phyloP scores from a whole-genome alignment of 2,329 filamentous ascomycete species.

The Alternaria arborescens region DNA sequence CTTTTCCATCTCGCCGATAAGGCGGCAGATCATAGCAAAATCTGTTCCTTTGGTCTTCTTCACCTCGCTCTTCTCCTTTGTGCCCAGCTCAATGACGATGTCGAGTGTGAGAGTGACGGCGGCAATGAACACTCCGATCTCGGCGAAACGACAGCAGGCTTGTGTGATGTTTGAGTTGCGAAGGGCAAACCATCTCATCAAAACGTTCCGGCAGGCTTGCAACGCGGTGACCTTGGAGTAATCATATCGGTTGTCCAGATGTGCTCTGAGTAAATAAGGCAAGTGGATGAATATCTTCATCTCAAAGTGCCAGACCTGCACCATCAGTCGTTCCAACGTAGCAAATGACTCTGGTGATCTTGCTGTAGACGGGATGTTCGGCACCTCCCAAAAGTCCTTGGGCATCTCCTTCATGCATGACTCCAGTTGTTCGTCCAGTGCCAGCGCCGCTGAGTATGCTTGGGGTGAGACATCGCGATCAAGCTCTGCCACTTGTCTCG shows the following conservation, averaged over 20 bases:
- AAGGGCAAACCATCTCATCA: slow-evolving; percentile 50
- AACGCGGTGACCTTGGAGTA: slow-evolving; percentile 47
- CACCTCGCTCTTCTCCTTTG: slow-evolving; percentile 45
- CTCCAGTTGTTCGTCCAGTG: slow-evolving; percentile 46
- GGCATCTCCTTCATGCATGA: slow-evolving; percentile 39
- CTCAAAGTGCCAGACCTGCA: slow-evolving; percentile 49
- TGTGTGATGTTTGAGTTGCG: slow-evolving; percentile 47
- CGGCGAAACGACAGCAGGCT: slow-evolving; percentile 45
- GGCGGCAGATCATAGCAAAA: slow-evolving; percentile 48
- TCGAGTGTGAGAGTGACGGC: slow-evolving; percentile 47
- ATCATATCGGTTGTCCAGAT: slow-evolving; percentile 44
- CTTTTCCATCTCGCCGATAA: slow-evolving; percentile 49
- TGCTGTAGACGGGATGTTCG: slow-evolving; percentile 46
- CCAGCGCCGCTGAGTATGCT: slow-evolving; percentile 42
- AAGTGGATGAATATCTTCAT: slow-evolving; percentile 49
- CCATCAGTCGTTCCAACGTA: slow-evolving; percentile 41
- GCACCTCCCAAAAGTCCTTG: slow-evolving; percentile 49
- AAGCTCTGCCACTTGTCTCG: slow-evolving; percentile 39
- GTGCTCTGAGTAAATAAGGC: slow-evolving; percentile 44
- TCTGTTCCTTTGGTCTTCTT: slow-evolving; percentile 46
- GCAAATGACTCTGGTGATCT: slow-evolving; percentile 39
- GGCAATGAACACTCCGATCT: slow-evolving; percentile 48
- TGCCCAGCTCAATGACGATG: slow-evolving; percentile 47
- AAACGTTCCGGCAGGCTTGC: slow-evolving; percentile 46
- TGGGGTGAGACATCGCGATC: slow-evolving; percentile 43